These are phyloP conservation scores for Leccinum longicurvipes DNA, from an alignment of 768 basidiomycete genomes.

Conservation along the genomic window DNA sequence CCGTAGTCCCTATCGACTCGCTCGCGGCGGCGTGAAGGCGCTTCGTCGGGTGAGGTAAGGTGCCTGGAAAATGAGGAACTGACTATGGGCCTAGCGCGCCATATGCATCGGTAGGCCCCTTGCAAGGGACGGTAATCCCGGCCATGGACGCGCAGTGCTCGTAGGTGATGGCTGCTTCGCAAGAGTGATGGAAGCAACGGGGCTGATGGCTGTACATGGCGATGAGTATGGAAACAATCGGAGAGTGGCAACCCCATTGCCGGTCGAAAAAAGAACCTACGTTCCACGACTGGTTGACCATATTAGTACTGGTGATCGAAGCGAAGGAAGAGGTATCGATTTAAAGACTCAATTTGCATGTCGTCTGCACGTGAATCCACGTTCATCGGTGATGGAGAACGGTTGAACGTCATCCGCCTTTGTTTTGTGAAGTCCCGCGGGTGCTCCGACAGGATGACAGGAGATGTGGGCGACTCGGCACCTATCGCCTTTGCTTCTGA, in stretches of 20 bases:
- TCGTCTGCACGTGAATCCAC: conserved; percentile 12
- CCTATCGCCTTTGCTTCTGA: conserved; percentile 3
- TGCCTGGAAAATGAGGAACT: conserved; percentile 3
- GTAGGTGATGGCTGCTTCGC: neutral
- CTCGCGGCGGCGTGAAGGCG: conserved; percentile 3
- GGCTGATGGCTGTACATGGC: conserved; percentile 6
- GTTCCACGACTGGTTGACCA: conserved; percentile 10
- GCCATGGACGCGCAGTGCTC: neutral
- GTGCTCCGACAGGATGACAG: conserved; percentile 17
- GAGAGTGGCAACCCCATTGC: neutral
- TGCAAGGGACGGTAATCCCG: conserved; percentile 7
- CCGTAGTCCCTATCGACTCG: conserved; percentile 9
- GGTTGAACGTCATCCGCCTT: conserved; percentile 4
- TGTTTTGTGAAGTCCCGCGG: conserved; percentile 20
- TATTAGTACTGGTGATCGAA: conserved; percentile 4
- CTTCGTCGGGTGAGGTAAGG: conserved; percentile 16
- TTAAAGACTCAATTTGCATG: conserved; percentile 14
- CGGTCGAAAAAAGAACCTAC: conserved; percentile 6
- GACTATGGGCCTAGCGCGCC: neutral
- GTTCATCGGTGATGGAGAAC: conserved; percentile 24
- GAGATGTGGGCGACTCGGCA: conserved; percentile 14
- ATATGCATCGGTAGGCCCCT: conserved; percentile 8
- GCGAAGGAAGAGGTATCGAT: neutral
- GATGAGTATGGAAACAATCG: conserved; percentile 1
- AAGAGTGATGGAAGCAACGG: neutral